Percentiles rank a stretch among this genome's conserved stretches.
Conservation (phyloP, 352 stramenopile genomes). For the Pythium folliculosum region DNA sequence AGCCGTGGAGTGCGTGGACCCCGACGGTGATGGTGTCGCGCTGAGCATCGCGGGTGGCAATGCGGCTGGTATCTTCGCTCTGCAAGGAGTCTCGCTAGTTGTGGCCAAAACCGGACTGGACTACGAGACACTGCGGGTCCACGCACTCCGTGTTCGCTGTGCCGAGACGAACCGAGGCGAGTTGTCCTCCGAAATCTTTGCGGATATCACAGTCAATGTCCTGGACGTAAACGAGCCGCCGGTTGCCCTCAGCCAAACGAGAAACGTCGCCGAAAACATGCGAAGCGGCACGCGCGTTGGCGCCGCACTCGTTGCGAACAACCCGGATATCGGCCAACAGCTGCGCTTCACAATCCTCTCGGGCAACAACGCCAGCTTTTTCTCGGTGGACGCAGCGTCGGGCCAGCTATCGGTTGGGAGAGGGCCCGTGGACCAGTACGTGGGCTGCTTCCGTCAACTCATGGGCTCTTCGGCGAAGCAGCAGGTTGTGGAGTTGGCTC, state of each 20-base stretch:
- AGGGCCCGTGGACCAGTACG: conserved; percentile 28
- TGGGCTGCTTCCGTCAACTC: conserved; percentile 30
- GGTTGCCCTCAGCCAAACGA: conserved; percentile 20
- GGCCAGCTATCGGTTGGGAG: conserved; percentile 30
- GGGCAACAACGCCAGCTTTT: conserved; percentile 31
- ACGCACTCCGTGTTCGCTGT: conserved; percentile 25
- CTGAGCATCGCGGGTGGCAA: conserved; percentile 26
- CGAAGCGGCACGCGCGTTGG: conserved; percentile 17
- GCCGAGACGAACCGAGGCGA: conserved; percentile 13
- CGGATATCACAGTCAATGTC: conserved; percentile 23
- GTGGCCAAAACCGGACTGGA: conserved; percentile 19
- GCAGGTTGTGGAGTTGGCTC: conserved; percentile 7
- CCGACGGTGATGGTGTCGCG: conserved; percentile 15
- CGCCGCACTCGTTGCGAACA: conserved; percentile 14
- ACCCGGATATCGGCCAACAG: conserved; percentile 30
- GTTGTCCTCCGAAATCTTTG: conserved; percentile 1
- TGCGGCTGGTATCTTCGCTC: conserved; percentile 19
- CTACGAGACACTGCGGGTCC: conserved; percentile 19
- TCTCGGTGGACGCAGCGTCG: conserved; percentile 20
- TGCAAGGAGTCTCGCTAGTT: conserved; percentile 15
- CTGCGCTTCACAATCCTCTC: conserved; percentile 26
- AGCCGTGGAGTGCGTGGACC: conserved; percentile 17
- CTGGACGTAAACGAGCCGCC: conserved; percentile 37
- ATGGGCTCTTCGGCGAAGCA: conserved; percentile 2
- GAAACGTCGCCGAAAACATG: conserved; percentile 28